A percentile compares a stretch with the other conserved stretches of the same genome.
phyloP scores from a whole-genome alignment of 768 basidiomycete genomes.

The Pleurotus djamor region DNA sequence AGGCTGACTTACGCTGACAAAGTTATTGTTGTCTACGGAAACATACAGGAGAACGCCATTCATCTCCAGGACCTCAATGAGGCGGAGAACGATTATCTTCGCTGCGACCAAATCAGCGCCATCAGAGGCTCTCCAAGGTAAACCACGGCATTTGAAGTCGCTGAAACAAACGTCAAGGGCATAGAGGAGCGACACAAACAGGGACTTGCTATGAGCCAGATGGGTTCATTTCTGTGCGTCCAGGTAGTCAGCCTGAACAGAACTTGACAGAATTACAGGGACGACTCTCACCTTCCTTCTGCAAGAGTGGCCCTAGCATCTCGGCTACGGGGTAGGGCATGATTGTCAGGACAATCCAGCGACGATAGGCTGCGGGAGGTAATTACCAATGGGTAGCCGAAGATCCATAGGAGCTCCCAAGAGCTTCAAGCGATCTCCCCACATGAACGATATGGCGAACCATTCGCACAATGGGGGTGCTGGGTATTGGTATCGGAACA shows the following conservation, averaged over 20 bases:
- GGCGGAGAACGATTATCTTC: not conserved
- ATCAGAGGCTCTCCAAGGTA: not conserved
- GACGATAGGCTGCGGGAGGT: not conserved
- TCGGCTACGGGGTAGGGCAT: not conserved
- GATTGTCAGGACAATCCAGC: not conserved
- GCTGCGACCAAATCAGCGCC: not conserved
- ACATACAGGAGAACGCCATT: not conserved
- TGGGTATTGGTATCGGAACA: not conserved
- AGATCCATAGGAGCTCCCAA: not conserved
- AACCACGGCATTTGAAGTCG: not conserved
- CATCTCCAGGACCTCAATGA: not conserved
- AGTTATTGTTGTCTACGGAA: not conserved
- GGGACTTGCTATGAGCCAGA: too few species aligned
- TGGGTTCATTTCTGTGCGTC: too few species aligned
- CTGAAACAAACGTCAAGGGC: not conserved
- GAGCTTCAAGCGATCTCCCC: not conserved
- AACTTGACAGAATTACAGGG: not conserved
- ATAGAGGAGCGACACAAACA: too few species aligned
- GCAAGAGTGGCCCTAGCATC: not conserved
- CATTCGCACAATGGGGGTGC: not conserved
- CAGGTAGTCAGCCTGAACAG: not conserved
- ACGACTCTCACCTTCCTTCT: not conserved
- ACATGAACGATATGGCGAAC: not conserved
- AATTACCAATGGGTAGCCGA: not conserved
- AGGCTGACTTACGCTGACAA: not conserved